Evolutionary conservation across 2,329 filamentous ascomycete species (phyloP), one percentile per base, ranked within the genome.

Genomic region (Didymella arachidicola): DNA sequence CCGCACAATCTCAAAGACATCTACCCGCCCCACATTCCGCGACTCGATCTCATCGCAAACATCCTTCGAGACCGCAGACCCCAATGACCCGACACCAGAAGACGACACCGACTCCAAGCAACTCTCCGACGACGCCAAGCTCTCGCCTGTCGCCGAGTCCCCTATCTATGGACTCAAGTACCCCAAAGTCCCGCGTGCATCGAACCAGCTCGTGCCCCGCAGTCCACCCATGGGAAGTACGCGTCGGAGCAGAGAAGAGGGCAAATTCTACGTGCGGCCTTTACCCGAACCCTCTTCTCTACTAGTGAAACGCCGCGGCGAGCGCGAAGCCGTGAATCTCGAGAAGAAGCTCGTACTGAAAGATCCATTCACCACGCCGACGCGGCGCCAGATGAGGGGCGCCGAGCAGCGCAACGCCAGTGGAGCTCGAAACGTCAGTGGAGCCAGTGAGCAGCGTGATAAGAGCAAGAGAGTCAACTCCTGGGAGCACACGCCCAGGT

Each of bases 111-210:
- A 76, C 45, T 70, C 75, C 27, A 75, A 70, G 61, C 69, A 69
- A 49, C 60, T 73, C 7, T 63, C 64, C 2, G 64, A 71, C 39
- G 64, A 69, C 42, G 70, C 61, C 45, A 68, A 65, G 27, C 72
- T 81, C 6, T 79, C 78, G 10, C 78, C 79, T 4, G 78, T 81
- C 1, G 75, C 73, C 4, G 78, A 80, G 57, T 78, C 77, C 1
- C 79, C 80, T 7, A 79, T 81, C n/a, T 75, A 77, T 19, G 71
- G 71, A 0, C 70, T 82, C 12, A 70, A 75, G 32, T 83, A 83
- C 61, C 81, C 81, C 7, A 82, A 82, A 63, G 72, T 83, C 2
- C 81, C 81, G 2, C 71, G 81, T 14, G 76, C 79, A 18, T 78
- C 77, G 7, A 82, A 81, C 48, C 80, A 82, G 60, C 67, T 78